These are phyloP conservation scores for Stentor roeselii DNA, from an alignment of 73 alveolate genomes.

Conservation along the genomic window DNA sequence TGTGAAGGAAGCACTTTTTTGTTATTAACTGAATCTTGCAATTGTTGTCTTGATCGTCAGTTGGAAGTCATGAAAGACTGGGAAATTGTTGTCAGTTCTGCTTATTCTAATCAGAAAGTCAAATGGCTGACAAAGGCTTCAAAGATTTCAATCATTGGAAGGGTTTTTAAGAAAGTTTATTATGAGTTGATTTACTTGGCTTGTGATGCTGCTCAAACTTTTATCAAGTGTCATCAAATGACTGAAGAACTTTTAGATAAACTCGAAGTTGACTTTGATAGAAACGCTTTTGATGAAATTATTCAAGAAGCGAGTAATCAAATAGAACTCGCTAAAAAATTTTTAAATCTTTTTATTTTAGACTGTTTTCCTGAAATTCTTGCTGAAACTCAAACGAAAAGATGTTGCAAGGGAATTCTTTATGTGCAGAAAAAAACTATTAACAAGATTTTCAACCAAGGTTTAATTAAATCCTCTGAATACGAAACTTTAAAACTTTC, in stretches of 20 bases:
- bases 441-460: not conserved
- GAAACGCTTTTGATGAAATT: conserved; percentile 22
- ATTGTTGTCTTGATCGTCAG: conserved; percentile 26
- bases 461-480: not conserved
- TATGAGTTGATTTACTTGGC: conserved; percentile 20
- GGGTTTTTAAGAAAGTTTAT: not conserved
- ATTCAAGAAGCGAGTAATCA: conserved; percentile 21
- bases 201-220: conserved; percentile 34
- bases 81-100: not conserved
- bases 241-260: conserved; percentile 6
- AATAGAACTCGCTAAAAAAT: not conserved
- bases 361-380: conserved; percentile 30
- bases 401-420: not conserved
- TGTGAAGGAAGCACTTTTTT: conserved; percentile 24
- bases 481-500: conserved; percentile 2
- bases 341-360: conserved; percentile 17
- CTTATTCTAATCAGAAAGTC: not conserved
- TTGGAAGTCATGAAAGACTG: conserved; percentile 26
- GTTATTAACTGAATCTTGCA: not conserved
- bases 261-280: conserved; percentile 19
- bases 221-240: conserved; percentile 29
- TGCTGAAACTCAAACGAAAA: conserved; percentile 26
- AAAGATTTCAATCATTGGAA: not conserved
- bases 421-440: not conserved
- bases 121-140: not conserved